These are phyloP conservation scores for Phaeosphaeriaceae sp. DNA, from an alignment of 2,329 filamentous ascomycete species.

Conservation along the genomic window DNA sequence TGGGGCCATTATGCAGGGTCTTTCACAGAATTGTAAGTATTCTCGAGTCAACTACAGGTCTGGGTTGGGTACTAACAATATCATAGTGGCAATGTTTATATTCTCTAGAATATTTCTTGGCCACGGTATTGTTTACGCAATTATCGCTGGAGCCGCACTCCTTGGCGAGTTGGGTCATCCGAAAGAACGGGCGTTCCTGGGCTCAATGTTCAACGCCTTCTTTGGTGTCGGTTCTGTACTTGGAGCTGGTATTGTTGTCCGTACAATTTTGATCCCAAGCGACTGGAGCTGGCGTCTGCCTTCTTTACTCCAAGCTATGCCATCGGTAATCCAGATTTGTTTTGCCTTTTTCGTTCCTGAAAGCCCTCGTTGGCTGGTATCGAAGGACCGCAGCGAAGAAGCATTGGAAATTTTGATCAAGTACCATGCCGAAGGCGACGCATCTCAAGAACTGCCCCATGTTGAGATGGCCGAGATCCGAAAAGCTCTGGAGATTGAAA, in stretches of 20 bases:
- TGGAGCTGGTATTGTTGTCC: conserved; percentile 68
- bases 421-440: conserved; percentile 68
- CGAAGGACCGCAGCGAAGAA: conserved; percentile 67
- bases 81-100: conserved; percentile 58
- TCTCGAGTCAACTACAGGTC: no score
- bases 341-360: conserved; percentile 70
- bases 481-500: conserved; percentile 66
- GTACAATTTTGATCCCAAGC: conserved; percentile 62
- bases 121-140: conserved; percentile 70
- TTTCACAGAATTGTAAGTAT: conserved; percentile 51
- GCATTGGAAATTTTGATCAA: conserved; percentile 67
- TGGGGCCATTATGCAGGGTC: conserved; percentile 64
- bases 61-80: background rate
- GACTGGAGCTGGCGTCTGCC: conserved; percentile 74
- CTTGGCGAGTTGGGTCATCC: conserved; percentile 72
- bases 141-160: conserved; percentile 68
- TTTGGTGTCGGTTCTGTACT: conserved; percentile 66
- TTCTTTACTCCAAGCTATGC: conserved; percentile 67
- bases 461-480: conserved; percentile 72
- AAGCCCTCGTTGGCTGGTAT: conserved; percentile 69
- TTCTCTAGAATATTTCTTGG: conserved; percentile 68
- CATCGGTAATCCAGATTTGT: conserved; percentile 66
- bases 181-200: conserved; percentile 70
- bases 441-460: conserved; percentile 62
- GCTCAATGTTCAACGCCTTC: conserved; percentile 72